These are phyloP conservation scores for Xenosphaeropsis pyriputrescens DNA, from an alignment of 2,329 filamentous ascomycete species.

Conservation along the genomic window DNA sequence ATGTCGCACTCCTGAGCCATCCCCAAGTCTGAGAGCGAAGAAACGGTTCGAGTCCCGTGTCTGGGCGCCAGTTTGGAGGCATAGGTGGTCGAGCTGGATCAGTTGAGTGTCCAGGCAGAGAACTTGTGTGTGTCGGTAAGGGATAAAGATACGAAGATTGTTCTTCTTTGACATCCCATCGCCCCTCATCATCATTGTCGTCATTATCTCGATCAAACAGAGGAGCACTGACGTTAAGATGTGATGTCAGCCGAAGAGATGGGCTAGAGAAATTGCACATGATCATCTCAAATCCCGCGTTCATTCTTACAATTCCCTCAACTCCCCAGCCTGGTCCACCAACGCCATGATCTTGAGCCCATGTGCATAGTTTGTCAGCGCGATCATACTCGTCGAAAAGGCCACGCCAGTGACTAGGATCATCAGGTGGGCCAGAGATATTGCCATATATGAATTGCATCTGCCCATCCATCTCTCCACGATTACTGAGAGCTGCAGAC, in stretches of 20 bases:
- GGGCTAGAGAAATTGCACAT: slow-evolving; percentile 33
- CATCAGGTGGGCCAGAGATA: slow-evolving; percentile 19
- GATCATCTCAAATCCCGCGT: slow-evolving; percentile 35
- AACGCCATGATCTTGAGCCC: slow-evolving; percentile 23
- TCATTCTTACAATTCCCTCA: slow-evolving; percentile 34
- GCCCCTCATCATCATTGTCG: slow-evolving; percentile 3
- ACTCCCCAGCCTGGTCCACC: slow-evolving; percentile 29
- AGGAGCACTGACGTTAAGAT: slow-evolving; percentile 30
- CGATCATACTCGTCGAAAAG: slow-evolving; percentile 30
- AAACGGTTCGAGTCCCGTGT: slow-evolving; percentile 22
- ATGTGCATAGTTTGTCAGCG: slow-evolving; percentile 29
- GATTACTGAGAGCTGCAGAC: slow-evolving; percentile 29
- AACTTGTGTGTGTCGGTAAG: slow-evolving; percentile 21
- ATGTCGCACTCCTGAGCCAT: slow-evolving; percentile 28
- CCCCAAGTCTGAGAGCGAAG: slow-evolving; percentile 23
- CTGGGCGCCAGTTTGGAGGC: slow-evolving; percentile 22
- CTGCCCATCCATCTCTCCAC: slow-evolving; percentile 30
- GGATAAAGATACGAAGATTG: slow-evolving; percentile 17
- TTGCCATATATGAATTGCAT: slow-evolving; percentile 34
- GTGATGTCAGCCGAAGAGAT: slow-evolving; percentile 25
- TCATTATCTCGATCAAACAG: slow-evolving; percentile 12
- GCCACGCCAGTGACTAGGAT: slow-evolving; percentile 16
- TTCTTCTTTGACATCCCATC: background rate
- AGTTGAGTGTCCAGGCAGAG: slow-evolving; percentile 17
- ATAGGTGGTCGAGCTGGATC: slow-evolving; percentile 19